Conservation (phyloP, 345 rosid species). For the Xanthoceras sorbifolium region DNA sequence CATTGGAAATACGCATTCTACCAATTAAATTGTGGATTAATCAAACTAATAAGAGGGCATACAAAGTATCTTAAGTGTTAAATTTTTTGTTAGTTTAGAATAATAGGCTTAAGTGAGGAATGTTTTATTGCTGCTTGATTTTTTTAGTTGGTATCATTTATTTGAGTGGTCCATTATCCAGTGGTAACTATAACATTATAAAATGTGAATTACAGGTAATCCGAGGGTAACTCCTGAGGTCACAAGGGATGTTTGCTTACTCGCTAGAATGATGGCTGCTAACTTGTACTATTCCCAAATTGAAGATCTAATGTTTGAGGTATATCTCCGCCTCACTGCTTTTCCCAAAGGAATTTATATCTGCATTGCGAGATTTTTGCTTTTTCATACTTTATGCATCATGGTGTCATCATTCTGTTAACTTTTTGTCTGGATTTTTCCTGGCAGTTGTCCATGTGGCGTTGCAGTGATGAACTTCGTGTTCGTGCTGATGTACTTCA, state of each 20-base stretch:
- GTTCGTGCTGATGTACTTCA: slow-evolving; percentile 72
- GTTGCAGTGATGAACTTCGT: slow-evolving; percentile 95
- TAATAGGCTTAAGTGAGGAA: neutral
- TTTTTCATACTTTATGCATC: slow-evolving; percentile 1
- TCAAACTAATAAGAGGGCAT: neutral
- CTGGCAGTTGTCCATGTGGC: slow-evolving; percentile 98
- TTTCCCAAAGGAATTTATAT: slow-evolving; percentile 15
- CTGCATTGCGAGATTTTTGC: neutral
- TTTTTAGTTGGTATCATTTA: neutral
- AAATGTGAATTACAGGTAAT: slow-evolving; percentile 56
- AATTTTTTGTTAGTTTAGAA: neutral
- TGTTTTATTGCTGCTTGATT: neutral
- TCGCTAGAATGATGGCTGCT: slow-evolving; percentile 99
- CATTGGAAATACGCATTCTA: neutral
- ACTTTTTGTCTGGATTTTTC: slow-evolving; percentile 5
- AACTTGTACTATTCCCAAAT: slow-evolving; percentile 89
- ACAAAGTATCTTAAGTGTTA: neutral
- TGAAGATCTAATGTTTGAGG: slow-evolving; percentile 99
- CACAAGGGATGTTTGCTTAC: slow-evolving; percentile 95
- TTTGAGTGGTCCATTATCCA: neutral
- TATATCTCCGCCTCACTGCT: slow-evolving; percentile 16
- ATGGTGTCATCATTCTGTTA: slow-evolving; percentile 3
- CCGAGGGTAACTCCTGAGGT: slow-evolving; percentile 99
- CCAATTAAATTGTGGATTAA: neutral
- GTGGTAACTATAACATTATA: neutral